Conservation (phyloP, 768 basidiomycete genomes). For the Russula emetica region DNA sequence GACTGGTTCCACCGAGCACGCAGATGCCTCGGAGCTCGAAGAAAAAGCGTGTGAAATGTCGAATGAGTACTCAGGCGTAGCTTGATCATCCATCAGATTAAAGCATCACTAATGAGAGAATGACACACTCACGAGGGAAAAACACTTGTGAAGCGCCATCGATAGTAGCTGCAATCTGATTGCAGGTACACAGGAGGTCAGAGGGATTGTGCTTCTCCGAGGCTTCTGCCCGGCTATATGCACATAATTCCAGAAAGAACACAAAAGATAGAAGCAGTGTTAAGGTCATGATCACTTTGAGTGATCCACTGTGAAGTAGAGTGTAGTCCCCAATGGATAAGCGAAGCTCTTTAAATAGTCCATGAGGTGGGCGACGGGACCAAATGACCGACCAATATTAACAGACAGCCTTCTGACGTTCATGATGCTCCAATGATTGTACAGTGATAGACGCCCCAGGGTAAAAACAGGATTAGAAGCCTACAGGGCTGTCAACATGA, state of each 20-base stretch:
- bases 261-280: neutral
- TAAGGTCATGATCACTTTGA: neutral
- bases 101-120: neutral
- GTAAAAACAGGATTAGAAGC: too few relatives aligned
- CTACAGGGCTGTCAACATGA: too few relatives aligned
- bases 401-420: too few relatives aligned
- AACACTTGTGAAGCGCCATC: conserved; percentile 1
- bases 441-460: too few relatives aligned
- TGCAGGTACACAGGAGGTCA: neutral
- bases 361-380: neutral
- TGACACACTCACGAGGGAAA: neutral
- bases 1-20: too few relatives aligned
- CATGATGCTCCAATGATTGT: too few relatives aligned
- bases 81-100: conserved; percentile 2
- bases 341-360: neutral
- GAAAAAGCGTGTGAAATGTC: too few relatives aligned
- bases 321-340: neutral
- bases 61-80: conserved; percentile 9
- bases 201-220: too few relatives aligned
- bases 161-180: neutral
- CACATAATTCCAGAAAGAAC: neutral
- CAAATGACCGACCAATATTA: too few relatives aligned
- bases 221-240: neutral
- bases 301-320: neutral
- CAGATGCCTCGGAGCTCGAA: too few relatives aligned